Conservation (phyloP, 176 grass and related monocot genomes). For the Olyra latifolia region DNA sequence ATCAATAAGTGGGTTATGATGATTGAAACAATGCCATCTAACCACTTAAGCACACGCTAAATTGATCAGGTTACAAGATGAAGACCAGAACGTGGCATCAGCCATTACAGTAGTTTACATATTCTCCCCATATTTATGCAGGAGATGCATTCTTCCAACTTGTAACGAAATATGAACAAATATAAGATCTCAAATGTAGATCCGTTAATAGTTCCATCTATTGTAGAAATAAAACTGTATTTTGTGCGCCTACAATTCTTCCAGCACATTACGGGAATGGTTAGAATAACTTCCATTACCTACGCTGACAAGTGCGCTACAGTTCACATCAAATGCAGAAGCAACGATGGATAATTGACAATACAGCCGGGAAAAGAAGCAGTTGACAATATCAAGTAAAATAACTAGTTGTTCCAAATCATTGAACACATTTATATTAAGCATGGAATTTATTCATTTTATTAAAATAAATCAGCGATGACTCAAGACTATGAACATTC, state of each 20-base stretch:
- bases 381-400: slow-evolving; percentile 8
- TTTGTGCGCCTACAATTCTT: slow-evolving; percentile 9
- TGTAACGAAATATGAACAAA: not conserved
- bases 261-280: not conserved
- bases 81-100: not conserved
- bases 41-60: not conserved
- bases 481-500: not conserved
- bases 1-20: not conserved
- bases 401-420: slow-evolving; percentile 9
- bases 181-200: not conserved
- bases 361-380: not conserved
- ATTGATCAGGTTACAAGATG: not conserved
- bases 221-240: not conserved
- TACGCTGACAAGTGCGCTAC: not conserved
- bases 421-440: slow-evolving; percentile 6
- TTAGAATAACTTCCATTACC: slow-evolving; percentile 12
- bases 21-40: not conserved
- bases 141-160: not conserved
- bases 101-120: not conserved
- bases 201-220: not conserved
- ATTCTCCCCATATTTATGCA: not conserved
- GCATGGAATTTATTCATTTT: not conserved
- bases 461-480: not conserved
- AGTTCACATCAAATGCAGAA: not conserved
- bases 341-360: not conserved